Base-by-base conservation (phyloP, 139 green algal genomes). In the Chlamydomonas incerta region DNA sequence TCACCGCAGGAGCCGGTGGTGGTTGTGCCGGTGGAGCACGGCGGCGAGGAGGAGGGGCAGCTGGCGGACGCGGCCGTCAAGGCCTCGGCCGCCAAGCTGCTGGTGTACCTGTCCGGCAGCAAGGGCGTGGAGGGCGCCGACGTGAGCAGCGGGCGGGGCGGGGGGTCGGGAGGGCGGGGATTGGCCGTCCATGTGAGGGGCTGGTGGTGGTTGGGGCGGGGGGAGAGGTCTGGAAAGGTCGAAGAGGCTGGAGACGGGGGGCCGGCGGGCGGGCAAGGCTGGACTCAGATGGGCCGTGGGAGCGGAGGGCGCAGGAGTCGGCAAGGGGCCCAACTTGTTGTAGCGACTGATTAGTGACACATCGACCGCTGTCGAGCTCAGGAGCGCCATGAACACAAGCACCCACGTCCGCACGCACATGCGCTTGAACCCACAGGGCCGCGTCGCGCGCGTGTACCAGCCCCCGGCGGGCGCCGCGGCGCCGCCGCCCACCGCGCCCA, bases 1-100 rank as follows among this genome's bases (percentile, higher is more conserved):
- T n/a, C 58, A 11, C 63, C n/a, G 35, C 63, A 83, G 77, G 77
- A 83, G 77, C 77, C 77, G 15, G 77, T 83, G 15, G 77, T 83
- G 28, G 62, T 29, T 20, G 46, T 83, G 63, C 5, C 37, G 1
- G 3, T 52, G 21, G 77, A 66, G 63, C 75, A 63, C 17, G 60
- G 34, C 13, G 33, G 23, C 0, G 77, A 83, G 28, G 77, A 83
- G 65, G 77, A 83, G 65, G 77, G 41, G 18, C 17, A 20, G 28
- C 62, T 83, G 63, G 77, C 77, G 29, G 50, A 24, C 0, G 62
- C 18, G 34, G 77, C 46, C 20, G 77, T 65, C 14, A n/a, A 31
- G 41, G 46, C 26, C n/a, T 66, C 55, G 29, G 77, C 63, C 14
- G 28, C 77, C n/a, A n/a, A 63, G 63, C 77, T 83, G 77, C 62